phyloP scores from a whole-genome alignment of 2,329 filamentous ascomycete species.

The Fusarium nisikadoi region DNA sequence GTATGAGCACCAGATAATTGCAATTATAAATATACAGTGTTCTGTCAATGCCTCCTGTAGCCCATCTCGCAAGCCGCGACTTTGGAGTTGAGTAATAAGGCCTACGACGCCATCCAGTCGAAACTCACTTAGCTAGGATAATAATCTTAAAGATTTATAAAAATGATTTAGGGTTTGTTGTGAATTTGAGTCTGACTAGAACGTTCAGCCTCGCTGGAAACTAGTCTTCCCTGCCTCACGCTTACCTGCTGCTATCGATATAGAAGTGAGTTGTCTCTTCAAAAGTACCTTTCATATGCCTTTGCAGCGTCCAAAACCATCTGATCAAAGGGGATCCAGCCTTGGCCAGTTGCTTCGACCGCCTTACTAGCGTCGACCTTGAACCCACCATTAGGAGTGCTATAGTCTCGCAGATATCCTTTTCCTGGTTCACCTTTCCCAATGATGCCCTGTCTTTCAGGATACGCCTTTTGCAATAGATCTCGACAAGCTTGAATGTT shows the following conservation, averaged over 20 bases:
- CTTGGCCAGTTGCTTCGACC: neutral
- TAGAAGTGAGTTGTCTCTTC: accelerated
- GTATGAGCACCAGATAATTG: too few relatives aligned
- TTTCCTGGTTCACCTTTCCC: neutral
- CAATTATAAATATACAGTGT: too few relatives aligned
- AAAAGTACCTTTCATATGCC: conserved; percentile 10
- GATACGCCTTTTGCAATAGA: conserved; percentile 5
- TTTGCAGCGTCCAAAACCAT: conserved; percentile 15
- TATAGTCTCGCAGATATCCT: conserved; percentile 5
- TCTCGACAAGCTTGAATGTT: conserved; percentile 23
- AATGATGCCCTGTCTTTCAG: neutral
- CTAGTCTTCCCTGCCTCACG: too few relatives aligned
- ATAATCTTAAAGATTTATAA: too few relatives aligned
- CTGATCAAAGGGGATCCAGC: conserved; percentile 8
- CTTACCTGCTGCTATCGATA: neutral
- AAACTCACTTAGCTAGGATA: too few relatives aligned
- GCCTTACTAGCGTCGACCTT: conserved; percentile 8
- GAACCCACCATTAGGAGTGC: neutral
- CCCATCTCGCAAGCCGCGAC: too few relatives aligned
- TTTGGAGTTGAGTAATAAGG: too few relatives aligned
- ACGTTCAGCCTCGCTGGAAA: too few relatives aligned
- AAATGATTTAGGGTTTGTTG: too few relatives aligned
- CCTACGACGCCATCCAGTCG: too few relatives aligned
- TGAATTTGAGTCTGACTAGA: too few relatives aligned
- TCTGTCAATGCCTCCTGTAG: too few relatives aligned